A percentile compares a stretch with the other conserved stretches of the same genome.
phyloP scores from a whole-genome alignment of 2,329 filamentous ascomycete species.

The Nemania sp. region DNA sequence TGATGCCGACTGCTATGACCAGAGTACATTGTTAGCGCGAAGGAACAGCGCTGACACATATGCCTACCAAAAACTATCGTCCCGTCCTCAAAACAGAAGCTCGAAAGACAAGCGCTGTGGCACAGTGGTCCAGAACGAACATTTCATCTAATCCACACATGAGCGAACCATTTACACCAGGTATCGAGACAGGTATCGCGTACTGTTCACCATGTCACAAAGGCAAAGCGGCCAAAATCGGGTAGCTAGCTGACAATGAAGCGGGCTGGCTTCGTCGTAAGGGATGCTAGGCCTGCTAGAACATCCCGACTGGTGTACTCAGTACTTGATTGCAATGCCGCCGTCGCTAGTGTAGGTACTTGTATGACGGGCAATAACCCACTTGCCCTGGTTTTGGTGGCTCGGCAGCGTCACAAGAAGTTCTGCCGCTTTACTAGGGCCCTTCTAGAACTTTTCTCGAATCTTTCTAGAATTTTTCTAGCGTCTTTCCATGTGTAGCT shows the following conservation, averaged over 20 bases:
- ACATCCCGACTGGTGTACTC: constrained; percentile 1
- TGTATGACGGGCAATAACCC: constrained; percentile 4
- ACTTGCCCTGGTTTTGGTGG: constrained; percentile 7
- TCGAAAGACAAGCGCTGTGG: background rate
- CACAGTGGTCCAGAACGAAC: background rate
- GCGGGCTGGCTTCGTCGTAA: background rate
- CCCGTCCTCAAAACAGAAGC: constrained; percentile 10
- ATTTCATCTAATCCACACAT: background rate
- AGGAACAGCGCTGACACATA: constrained; percentile 18
- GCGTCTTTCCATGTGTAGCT: constrained; percentile 29
- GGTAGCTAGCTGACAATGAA: constrained; percentile 10
- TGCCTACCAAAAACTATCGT: constrained; percentile 6
- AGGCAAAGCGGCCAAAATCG: background rate
- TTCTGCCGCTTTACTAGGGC: too few species aligned
- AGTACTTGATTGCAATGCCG: constrained; percentile 9
- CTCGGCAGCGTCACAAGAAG: background rate
- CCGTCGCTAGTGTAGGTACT: too few species aligned
- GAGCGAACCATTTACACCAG: constrained; percentile 3
- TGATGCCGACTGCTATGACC: too few species aligned
- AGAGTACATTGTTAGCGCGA: constrained; percentile 17
- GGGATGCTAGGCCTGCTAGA: constrained; percentile 3
- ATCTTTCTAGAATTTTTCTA: constrained; percentile 34
- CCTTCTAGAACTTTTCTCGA: constrained; percentile 26
- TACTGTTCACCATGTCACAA: too few species aligned
- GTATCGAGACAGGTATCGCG: background rate